Base-by-base conservation (phyloP, 2,329 filamentous ascomycete species). In the Grosmannia penicillata region DNA sequence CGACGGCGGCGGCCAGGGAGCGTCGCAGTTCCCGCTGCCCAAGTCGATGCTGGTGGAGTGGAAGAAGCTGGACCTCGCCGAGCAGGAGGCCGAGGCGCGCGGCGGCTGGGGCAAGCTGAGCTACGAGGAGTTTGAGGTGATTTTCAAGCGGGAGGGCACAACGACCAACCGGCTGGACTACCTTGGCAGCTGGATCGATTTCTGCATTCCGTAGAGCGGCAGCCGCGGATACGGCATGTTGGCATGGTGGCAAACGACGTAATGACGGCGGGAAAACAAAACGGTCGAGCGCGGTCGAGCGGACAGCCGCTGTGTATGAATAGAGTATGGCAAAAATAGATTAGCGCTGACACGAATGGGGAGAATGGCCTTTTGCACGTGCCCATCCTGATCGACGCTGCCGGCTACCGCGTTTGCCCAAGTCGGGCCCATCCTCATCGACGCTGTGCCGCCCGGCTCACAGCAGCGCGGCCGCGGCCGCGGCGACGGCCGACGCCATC, bases 121-220 rank as follows among this genome's bases (percentile, higher is more conserved):
- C 51, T 87, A 78, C 47, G 67, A 71, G 1, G 91, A 96, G 56
- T 93, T 96, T 57, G 77, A 83, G 50, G 62, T 63, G 28, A 77
- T 79, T 36, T 84, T 91, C 61, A 73, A 75, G 48, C 66, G 66
- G n/a, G 69, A 76, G 45, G 72, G 78, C 47, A 72, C 74, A 19
- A 60, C 63, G 22, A 70, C 68, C 13, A 74, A 75, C 52, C 62
- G 78, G 38, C 66, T 87, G 44, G 82, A 83, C 48, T 89, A 94
- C 56, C 66, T 95, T 33, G 83, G 83, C 43, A 83, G 75, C 50
- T 96, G 89, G 89, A 83, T 95, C 56, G 87, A 95, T 54, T 77
- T 78, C 54, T 80, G 75, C 54, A 78, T 80, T 47, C 75, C 74
- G 13, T 75, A 26, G 17, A 4, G 29, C 2, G n/a, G 23, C 4